phyloP scores from a whole-genome alignment of 345 rosid species.

The Passiflora organensis region DNA sequence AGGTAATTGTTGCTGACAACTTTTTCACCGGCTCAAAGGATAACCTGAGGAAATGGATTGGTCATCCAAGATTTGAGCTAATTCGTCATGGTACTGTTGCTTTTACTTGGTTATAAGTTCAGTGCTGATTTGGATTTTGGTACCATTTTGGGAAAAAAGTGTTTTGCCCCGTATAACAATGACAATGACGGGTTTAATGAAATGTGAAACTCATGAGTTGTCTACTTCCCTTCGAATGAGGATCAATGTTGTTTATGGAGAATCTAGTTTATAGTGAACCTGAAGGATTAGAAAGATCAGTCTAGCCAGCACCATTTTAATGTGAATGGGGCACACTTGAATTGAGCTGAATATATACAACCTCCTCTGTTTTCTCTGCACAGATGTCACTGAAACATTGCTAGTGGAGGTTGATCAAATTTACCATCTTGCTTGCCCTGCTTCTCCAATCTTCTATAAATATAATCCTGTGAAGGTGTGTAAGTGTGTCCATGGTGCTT shows the following conservation, averaged over 20 bases:
- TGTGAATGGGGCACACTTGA: no score
- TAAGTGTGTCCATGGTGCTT: neutral
- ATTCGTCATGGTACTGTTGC: conserved; percentile 72
- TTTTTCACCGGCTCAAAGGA: conserved; percentile 91
- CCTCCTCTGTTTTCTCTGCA: neutral
- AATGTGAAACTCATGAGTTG: no score
- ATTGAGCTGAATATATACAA: neutral
- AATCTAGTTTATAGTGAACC: no score
- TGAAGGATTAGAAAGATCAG: no score
- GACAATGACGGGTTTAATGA: no score
- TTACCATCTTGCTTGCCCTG: conserved; percentile 96
- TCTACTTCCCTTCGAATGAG: no score
- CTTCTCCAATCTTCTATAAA: conserved; percentile 96
- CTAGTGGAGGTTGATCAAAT: conserved; percentile 85
- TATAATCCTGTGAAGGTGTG: conserved; percentile 95
- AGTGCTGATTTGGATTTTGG: no score
- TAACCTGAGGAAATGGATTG: conserved; percentile 88
- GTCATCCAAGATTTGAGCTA: conserved; percentile 95
- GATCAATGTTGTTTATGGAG: no score
- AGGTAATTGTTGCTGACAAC: conserved; percentile 88
- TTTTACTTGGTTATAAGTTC: neutral
- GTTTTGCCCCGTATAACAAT: no score
- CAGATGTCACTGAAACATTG: conserved; percentile 93
- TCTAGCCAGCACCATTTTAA: no score
- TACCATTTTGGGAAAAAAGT: no score